Percentiles rank a stretch among this genome's conserved stretches.
Evolutionary conservation across 164 flowering plant species (phyloP).

Genomic region (Warburgia ugandensis): DNA sequence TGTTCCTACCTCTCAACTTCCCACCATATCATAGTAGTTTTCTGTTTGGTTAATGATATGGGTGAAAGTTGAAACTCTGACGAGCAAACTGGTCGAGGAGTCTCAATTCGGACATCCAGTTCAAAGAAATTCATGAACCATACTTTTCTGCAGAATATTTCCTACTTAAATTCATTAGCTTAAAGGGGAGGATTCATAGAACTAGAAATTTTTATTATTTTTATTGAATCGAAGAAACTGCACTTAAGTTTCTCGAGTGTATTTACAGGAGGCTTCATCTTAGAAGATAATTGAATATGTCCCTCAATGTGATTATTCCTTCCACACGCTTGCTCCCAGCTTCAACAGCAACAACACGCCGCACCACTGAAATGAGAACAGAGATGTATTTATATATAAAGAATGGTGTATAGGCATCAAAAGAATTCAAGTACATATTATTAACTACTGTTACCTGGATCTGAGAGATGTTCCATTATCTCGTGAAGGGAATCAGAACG

Average conservation of each 20-base stretch:
- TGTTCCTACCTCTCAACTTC: conserved; percentile 18
- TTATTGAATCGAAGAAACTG: conserved; percentile 16
- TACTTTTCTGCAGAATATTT: no score
- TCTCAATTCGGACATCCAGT: no score
- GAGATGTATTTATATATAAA: not conserved
- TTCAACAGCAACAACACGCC: conserved; percentile 45
- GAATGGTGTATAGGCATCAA: no score
- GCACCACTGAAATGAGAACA: conserved; percentile 29
- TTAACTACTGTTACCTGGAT: no score
- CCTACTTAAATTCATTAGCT: no score
- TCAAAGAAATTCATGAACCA: no score
- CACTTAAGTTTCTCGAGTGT: conserved; percentile 12
- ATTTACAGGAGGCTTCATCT: conserved; percentile 14
- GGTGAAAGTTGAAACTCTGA: no score
- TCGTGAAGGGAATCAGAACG: conserved; percentile 48
- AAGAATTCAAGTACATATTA: no score
- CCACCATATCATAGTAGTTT: no score
- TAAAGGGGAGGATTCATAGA: conserved; percentile 5
- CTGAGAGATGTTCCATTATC: conserved; percentile 53
- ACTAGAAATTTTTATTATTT: conserved; percentile 12
- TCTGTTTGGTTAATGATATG: no score
- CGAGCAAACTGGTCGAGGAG: no score
- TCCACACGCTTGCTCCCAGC: conserved; percentile 58
- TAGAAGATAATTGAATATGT: conserved; percentile 33
- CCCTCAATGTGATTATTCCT: conserved; percentile 50